Base-by-base conservation (phyloP, 228 moss, liverwort and hornwort species). In the Sphagnum magellanicum region DNA sequence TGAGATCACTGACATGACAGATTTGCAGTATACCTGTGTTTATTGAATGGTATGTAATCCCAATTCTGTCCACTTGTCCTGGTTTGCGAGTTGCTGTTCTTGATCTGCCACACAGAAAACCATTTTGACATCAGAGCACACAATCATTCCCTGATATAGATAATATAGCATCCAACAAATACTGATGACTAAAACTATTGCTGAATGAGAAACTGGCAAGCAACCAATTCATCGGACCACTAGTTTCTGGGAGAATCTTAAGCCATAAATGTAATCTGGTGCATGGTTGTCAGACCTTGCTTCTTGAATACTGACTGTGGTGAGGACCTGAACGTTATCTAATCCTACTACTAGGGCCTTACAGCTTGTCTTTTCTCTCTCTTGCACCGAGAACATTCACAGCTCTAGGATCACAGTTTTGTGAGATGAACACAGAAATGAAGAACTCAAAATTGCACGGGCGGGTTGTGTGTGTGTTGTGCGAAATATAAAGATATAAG, bases 41-140 rank as follows among this genome's bases (percentile, higher is more conserved):
- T 63, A 91, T 73, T 84, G 94, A 48, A 89, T 76, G 10, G 87
- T 91, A 65, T 89, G 91, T 68, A 94, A 72, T 52, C 90, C 94
- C 60, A 94, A 83, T 73, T 94, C 94, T 66, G 83, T 91, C 94
- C 94, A 94, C 70, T 94, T 94, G 71, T 91, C 94, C 81, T 91
- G 88, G 70, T 80, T 90, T 67, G 88, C 84, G 15, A 86, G 84
- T 49, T 82, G 73, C 75, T 89, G 94, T 50, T 94, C 94, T 73
- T 94, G 94, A 84, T 90, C 91, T 91, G 81, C 53, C 81, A 70
- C 65, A 80, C 32, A 14, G 32, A 32, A 32, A 32, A 32, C 32
- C 32, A 32, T 32, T 32, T 32, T 32, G 32, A 32, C 32, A 32
- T 32, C 32, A 32, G 32, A 32, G 32, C 32, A 32, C 32, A 50